Evolutionary conservation across 1,284 basidiomycete species (phyloP), one percentile per base, ranked within the genome.

Genomic region (Puccinia coronata): DNA sequence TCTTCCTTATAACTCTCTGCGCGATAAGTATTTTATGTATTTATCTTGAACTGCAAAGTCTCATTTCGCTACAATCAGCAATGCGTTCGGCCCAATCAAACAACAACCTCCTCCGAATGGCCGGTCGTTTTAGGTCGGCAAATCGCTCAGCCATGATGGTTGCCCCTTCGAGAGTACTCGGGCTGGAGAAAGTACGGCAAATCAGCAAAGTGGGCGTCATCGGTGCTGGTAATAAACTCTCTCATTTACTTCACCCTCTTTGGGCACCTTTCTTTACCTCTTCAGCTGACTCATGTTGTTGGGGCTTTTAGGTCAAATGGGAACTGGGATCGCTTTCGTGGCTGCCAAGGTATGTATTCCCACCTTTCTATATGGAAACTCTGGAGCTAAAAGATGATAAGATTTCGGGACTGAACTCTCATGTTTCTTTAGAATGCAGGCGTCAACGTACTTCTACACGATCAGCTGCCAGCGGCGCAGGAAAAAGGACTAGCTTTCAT

Each of bases 281-380:
- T n/a, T n/a, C n/a, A n/a, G 11, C 34, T 73, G 71, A 61, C 43
- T 11, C 23, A 57, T 67, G 14, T n/a, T 43, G 5, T 28, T 36
- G 20, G 20, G 9, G 3, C 59, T 28, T 63, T 49, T 73, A 28
- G 85, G 85, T 23, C 85, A 86, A 83, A 86, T 86, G 85, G 85
- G 85, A 41, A 81, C 84, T 0, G 95, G 94, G 1, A 96, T 96
- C 80, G 93, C 94, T 55, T 90, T 93, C 75, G 93, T 96, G 51
- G 90, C 94, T 9, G 92, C 93, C 0, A 84, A 83, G 71, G 88
- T 94, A 23, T 89, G n/a, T n/a, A n/a, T n/a, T n/a, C n/a, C n/a
- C 90, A 53, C 18, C 25, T 31, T 23, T 2, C n/a, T 5, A 20
- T 9, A 51, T 25, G n/a, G 14, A 6, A 2, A 34, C 57, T 31